Conservation (phyloP, 1,284 basidiomycete genomes). For the Heterobasidion occidentale region DNA sequence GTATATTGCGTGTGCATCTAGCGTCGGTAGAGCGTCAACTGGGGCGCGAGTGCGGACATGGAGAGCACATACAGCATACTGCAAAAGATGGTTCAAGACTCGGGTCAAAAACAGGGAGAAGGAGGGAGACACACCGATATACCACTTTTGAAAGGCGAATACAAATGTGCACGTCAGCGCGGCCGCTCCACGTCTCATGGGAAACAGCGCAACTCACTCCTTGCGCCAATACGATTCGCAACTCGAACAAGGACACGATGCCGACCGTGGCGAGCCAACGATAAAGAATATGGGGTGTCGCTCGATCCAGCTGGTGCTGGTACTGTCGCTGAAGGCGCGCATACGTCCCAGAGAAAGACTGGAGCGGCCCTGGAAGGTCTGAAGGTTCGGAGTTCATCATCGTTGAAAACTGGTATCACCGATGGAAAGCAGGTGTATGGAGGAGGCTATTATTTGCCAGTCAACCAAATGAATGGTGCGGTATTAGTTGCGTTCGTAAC, state of each 20-base stretch:
- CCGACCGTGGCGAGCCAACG: constrained; percentile 84
- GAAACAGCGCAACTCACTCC: constrained; percentile 56
- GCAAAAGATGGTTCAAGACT: constrained; percentile 1
- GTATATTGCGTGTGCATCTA: constrained; percentile 88
- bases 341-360: constrained; percentile 43
- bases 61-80: constrained; percentile 63
- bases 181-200: neutral
- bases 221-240: constrained; percentile 85
- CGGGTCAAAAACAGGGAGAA: neutral
- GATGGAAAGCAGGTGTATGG: neutral
- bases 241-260: constrained; percentile 72
- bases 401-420: neutral
- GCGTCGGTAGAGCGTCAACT: neutral
- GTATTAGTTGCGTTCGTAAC: too few species aligned
- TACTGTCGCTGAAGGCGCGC: constrained; percentile 57
- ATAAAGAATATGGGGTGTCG: constrained; percentile 84
- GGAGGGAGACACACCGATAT: constrained; percentile 59
- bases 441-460: neutral
- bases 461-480: too few species aligned
- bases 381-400: constrained; percentile 44
- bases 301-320: constrained; percentile 82
- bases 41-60: neutral
- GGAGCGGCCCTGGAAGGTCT: constrained; percentile 36
- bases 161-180: neutral
- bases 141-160: constrained; percentile 55